phyloP scores from a whole-genome alignment of 2,329 filamentous ascomycete species.

The Zasmidium cellare region DNA sequence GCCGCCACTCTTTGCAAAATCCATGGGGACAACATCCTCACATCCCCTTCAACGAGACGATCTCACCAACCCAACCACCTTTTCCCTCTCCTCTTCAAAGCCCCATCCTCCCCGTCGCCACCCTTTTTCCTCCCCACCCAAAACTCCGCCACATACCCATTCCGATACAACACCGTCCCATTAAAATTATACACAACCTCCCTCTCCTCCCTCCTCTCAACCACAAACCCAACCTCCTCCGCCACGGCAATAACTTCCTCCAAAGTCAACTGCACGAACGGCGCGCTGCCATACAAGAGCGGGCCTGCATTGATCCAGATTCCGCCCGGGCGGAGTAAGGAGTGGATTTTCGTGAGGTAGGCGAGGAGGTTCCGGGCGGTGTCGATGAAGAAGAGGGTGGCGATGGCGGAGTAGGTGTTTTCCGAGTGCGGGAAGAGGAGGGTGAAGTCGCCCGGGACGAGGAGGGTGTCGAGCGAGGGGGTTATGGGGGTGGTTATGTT shows the following conservation, averaged over 20 bases:
- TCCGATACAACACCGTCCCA: constrained; percentile 3
- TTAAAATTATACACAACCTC: constrained; percentile 13
- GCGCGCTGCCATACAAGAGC: constrained; percentile 57
- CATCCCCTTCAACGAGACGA: too few species aligned
- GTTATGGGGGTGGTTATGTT: constrained; percentile 3
- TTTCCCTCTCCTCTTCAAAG: too few species aligned
- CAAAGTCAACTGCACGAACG: constrained; percentile 18
- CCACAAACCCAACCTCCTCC: constrained; percentile 17
- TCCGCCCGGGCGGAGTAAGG: constrained; percentile 74
- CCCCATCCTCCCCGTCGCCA: too few species aligned
- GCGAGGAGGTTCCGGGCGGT: constrained; percentile 87
- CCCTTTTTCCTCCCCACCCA: constrained; percentile 16
- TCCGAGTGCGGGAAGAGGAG: constrained; percentile 56
- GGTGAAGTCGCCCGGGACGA: constrained; percentile 45
- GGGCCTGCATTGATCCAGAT: constrained; percentile 85
- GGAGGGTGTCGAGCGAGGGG: neutral
- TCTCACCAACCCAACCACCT: too few species aligned
- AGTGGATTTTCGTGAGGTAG: constrained; percentile 77
- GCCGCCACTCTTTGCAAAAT: too few species aligned
- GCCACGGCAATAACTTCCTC: constrained; percentile 19
- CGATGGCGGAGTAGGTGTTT: constrained; percentile 58
- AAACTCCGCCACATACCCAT: constrained; percentile 14
- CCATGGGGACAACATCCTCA: too few species aligned
- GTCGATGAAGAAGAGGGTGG: constrained; percentile 90
- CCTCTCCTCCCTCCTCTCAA: constrained; percentile 8